Evolutionary conservation across 2,329 filamentous ascomycete genomes (phyloP).

Genomic region (Apiospora hydei): DNA sequence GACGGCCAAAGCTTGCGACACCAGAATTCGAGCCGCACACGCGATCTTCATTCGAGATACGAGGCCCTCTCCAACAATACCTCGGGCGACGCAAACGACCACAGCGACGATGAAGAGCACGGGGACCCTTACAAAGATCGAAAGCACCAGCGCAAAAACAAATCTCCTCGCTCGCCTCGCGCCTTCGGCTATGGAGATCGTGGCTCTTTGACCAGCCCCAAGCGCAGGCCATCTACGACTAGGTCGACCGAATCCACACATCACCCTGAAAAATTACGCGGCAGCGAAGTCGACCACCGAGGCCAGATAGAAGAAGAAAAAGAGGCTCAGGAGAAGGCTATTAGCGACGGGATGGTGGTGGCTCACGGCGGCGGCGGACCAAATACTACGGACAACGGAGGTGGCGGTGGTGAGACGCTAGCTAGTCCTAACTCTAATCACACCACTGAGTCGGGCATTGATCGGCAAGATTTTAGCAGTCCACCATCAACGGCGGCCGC

Average conservation of each 20-base stretch:
- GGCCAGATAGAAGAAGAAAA: neutral
- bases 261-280: neutral
- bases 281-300: neutral
- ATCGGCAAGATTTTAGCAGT: conserved; percentile 42
- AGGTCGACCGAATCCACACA: conserved; percentile 6
- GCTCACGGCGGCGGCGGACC: conserved; percentile 7
- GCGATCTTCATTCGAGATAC: conserved; percentile 12
- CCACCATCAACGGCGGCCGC: conserved; percentile 29
- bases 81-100: conserved; percentile 29
- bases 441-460: conserved; percentile 38
- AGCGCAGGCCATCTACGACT: conserved; percentile 21
- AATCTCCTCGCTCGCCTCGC: conserved; percentile 10
- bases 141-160: neutral
- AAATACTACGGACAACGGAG: conserved; percentile 20
- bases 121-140: conserved; percentile 4
- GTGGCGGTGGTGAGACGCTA: conserved; percentile 27
- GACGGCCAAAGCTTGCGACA: conserved; percentile 23
- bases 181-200: conserved; percentile 25
- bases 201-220: conserved; percentile 5
- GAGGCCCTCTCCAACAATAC: conserved; percentile 8
- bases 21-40: neutral
- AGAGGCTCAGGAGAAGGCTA: conserved; percentile 3
- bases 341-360: conserved; percentile 21
- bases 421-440: conserved; percentile 34
- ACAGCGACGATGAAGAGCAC: conserved; percentile 30